Percentiles rank a stretch among this genome's conserved stretches.
Evolutionary conservation across 495 filamentous ascomycete genomes (phyloP).

Genomic region (Peziza echinospora): DNA sequence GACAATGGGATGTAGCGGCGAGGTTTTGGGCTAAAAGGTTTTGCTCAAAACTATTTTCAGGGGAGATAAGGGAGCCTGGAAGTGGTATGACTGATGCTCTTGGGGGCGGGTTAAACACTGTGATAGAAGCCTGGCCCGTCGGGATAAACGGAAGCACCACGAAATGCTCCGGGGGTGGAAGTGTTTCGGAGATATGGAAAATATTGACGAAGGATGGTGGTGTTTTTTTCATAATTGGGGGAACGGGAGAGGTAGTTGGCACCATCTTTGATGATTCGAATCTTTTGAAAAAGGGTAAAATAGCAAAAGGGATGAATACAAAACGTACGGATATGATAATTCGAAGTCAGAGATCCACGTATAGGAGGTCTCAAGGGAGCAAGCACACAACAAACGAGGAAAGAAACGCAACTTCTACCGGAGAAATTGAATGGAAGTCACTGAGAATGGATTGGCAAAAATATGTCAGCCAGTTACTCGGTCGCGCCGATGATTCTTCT

Average conservation of each 20-base stretch:
- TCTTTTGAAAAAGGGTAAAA: too few species aligned
- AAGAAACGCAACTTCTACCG: background rate
- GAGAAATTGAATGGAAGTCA: constrained; percentile 2
- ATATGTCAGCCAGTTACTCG: too few species aligned
- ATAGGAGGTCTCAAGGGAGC: too few species aligned
- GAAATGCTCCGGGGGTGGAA: constrained; percentile 1
- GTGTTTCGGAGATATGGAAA: constrained; percentile 7
- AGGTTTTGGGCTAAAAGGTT: constrained; percentile 14
- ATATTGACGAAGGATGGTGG: constrained; percentile 6
- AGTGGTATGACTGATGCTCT: constrained; percentile 1
- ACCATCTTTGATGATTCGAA: too few species aligned
- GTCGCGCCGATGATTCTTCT: too few species aligned
- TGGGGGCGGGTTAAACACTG: constrained; percentile 6
- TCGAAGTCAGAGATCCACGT: too few species aligned
- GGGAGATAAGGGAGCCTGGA: background rate
- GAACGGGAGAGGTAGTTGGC: constrained; percentile 10
- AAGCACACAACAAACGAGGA: too few species aligned
- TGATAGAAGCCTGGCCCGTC: constrained; percentile 2
- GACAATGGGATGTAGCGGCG: constrained; percentile 9
- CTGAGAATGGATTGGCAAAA: constrained; percentile 10
- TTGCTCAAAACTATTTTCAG: constrained; percentile 1
- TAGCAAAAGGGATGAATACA: too few species aligned
- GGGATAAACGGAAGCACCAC: constrained; percentile 3
- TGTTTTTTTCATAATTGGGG: constrained; percentile 8
- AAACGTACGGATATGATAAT: too few species aligned